Evolutionary conservation across 1,139 yeast species (phyloP).

Genomic region (Diutina rugosa): DNA sequence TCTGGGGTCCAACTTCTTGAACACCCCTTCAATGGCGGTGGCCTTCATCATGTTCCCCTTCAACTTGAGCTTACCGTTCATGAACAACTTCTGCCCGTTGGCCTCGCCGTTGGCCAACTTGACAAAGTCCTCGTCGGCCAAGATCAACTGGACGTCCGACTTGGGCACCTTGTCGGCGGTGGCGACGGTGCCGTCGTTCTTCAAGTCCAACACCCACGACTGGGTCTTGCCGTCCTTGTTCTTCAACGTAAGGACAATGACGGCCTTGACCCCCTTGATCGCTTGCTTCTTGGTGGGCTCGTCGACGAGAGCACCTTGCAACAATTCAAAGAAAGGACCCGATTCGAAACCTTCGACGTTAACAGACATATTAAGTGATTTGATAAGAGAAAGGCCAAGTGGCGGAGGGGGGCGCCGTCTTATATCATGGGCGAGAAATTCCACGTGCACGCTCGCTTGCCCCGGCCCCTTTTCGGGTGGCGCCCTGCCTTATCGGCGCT

Average conservation of each 20-base stretch:
- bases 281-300: constrained; percentile 28
- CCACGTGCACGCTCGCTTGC: neutral
- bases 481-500: neutral
- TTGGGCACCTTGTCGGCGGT: constrained; percentile 35
- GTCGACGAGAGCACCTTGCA: constrained; percentile 29
- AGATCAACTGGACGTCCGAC: constrained; percentile 54
- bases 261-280: constrained; percentile 42
- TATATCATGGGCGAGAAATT: neutral
- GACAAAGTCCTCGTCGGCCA: constrained; percentile 54
- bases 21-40: constrained; percentile 58
- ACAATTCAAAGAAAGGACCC: constrained; percentile 29
- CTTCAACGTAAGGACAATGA: constrained; percentile 56
- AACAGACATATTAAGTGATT: constrained; percentile 16
- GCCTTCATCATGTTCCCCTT: constrained; percentile 90
- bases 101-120: constrained; percentile 67
- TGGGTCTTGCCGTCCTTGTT: constrained; percentile 54
- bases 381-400: constrained; percentile 9
- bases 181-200: constrained; percentile 43
- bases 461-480: neutral
- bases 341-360: constrained; percentile 38
- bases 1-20: constrained; percentile 53
- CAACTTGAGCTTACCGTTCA: constrained; percentile 75
- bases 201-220: constrained; percentile 63
- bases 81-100: constrained; percentile 73
- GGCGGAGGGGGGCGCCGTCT: neutral